phyloP scores from a whole-genome alignment of 2,329 filamentous ascomycete species.

The Arthrinium phaeospermum region DNA sequence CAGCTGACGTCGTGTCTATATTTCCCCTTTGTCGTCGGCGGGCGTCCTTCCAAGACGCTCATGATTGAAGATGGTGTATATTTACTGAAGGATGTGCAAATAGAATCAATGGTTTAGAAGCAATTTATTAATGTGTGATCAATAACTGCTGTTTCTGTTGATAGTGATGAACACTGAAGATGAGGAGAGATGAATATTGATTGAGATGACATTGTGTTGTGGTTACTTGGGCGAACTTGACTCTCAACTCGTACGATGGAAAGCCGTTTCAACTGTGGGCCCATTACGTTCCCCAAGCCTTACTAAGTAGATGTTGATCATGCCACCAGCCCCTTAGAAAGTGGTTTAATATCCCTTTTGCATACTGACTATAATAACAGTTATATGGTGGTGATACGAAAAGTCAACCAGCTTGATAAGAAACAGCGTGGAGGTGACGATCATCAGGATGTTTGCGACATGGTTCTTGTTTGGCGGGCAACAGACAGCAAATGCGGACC shows the following conservation, averaged over 20 bases:
- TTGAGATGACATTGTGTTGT: background rate
- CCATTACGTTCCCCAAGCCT: background rate
- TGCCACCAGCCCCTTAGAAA: background rate
- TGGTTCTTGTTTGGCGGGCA: background rate
- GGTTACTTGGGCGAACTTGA: background rate
- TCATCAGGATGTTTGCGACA: background rate
- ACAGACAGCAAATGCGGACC: no score
- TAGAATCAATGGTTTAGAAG: slow-evolving; percentile 16
- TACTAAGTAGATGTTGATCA: background rate
- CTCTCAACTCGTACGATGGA: background rate
- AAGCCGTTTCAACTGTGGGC: background rate
- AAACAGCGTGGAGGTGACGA: background rate
- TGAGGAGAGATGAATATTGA: background rate
- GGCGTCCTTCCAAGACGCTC: background rate
- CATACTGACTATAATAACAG: background rate
- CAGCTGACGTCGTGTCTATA: background rate
- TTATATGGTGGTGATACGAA: background rate
- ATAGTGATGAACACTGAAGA: background rate
- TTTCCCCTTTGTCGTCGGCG: background rate
- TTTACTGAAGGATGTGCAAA: slow-evolving; percentile 10
- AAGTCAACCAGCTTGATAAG: background rate
- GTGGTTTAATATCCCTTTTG: background rate
- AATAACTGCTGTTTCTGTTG: background rate
- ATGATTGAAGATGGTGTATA: slow-evolving; percentile 11
- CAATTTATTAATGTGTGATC: slow-evolving; percentile 15